phyloP scores from a whole-genome alignment of 805 yeast species.

The Candida xiaguanensis region DNA sequence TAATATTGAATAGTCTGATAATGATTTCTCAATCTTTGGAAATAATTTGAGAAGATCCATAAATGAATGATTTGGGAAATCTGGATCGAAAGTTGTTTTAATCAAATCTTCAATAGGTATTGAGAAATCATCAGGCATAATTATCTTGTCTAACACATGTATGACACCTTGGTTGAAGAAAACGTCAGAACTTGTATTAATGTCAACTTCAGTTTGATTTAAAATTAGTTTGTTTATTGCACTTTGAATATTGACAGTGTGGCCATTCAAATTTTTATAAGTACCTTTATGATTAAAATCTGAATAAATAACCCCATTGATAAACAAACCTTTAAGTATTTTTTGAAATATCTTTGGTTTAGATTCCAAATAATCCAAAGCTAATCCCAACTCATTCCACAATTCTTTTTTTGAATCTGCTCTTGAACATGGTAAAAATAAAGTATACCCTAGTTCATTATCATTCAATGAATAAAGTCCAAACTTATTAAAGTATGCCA shows the following conservation, averaged over 20 bases:
- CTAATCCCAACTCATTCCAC: constrained; percentile 64
- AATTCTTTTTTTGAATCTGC: constrained; percentile 25
- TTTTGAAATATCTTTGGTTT: constrained; percentile 49
- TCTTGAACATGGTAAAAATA: constrained; percentile 63
- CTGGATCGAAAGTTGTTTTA: constrained; percentile 44
- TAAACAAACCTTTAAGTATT: constrained; percentile 54
- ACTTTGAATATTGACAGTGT: constrained; percentile 17
- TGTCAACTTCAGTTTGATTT: constrained; percentile 28
- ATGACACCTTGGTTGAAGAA: constrained; percentile 82
- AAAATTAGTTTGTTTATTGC: constrained; percentile 23
- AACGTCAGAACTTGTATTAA: constrained; percentile 55
- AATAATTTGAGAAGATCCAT: constrained; percentile 43
- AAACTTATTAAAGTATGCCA: constrained; percentile 52
- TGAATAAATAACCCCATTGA: constrained; percentile 65
- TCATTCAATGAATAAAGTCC: constrained; percentile 50
- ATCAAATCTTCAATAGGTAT: constrained; percentile 57
- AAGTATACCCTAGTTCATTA: constrained; percentile 63
- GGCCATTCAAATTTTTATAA: constrained; percentile 24
- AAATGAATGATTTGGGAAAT: constrained; percentile 28
- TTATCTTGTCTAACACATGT: constrained; percentile 58
- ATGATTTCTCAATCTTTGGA: constrained; percentile 38
- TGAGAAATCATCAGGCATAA: constrained; percentile 54
- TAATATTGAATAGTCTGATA: constrained; percentile 54
- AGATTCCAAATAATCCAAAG: constrained; percentile 52
- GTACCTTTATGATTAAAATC: constrained; percentile 36